Percentiles rank a stretch among this genome's conserved stretches.
Conservation (phyloP, 306 rosid species). For the Ormosia emarginata region DNA sequence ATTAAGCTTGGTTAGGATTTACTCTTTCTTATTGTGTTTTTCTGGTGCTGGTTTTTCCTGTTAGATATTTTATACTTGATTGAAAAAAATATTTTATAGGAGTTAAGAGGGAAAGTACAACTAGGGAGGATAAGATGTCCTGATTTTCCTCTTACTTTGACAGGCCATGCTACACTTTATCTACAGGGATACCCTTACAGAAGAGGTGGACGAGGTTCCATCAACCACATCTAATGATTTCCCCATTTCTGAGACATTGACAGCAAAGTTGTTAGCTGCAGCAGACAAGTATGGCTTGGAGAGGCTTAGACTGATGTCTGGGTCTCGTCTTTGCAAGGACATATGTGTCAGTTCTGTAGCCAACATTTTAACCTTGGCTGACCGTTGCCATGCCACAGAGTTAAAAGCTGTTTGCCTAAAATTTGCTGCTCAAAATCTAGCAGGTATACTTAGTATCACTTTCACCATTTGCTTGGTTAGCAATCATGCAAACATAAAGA, state of each 20-base stretch:
- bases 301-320: slow-evolving; percentile 81
- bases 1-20: slow-evolving; percentile 12
- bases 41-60: background rate
- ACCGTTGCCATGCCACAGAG: slow-evolving; percentile 57
- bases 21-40: background rate
- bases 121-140: background rate
- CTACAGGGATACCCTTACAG: slow-evolving; percentile 67
- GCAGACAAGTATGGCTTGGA: slow-evolving; percentile 71
- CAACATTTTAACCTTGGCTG: slow-evolving; percentile 71
- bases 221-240: slow-evolving; percentile 46
- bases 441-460: slow-evolving; percentile 46
- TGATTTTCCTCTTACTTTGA: slow-evolving; percentile 26
- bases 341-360: slow-evolving; percentile 74
- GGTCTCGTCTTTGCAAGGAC: slow-evolving; percentile 78
- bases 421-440: slow-evolving; percentile 81
- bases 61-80: background rate
- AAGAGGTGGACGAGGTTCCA: slow-evolving; percentile 53
- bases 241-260: slow-evolving; percentile 53
- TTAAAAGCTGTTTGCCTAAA: slow-evolving; percentile 78
- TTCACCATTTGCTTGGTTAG: background rate
- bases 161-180: slow-evolving; percentile 85
- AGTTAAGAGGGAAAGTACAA: background rate
- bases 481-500: background rate
- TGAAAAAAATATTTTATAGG: background rate
- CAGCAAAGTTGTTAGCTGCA: slow-evolving; percentile 72